Evolutionary conservation across 2,329 filamentous ascomycete genomes (phyloP), one percentile per base, ranked within the genome.

Genomic region (Penicillium psychrosexuale): DNA sequence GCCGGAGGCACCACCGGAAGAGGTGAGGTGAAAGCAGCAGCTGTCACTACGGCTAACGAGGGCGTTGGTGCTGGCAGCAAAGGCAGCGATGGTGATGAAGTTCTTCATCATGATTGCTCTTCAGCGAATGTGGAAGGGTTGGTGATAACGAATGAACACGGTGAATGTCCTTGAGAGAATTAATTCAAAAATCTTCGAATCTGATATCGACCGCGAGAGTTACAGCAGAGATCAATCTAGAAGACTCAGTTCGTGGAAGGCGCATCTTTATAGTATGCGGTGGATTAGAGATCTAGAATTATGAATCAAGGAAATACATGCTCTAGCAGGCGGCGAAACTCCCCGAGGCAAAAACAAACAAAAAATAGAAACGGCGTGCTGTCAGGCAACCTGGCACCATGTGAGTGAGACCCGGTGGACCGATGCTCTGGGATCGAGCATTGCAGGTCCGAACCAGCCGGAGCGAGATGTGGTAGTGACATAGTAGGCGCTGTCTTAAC

Each of bases 1-100:
- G 15, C 84, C 83, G 30, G 77, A 75, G 17, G 74, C 69, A 53
- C 72, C 75, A n/a, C 81, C 81, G 36, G 74, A 74, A 36, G 81
- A 78, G 5, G 72, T 76, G 34, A 86, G 65, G 55, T 77, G 73
- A 69, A 86, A 85, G 59, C 78, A 79, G 64, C 82, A 82, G 44
- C 66, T 71, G 36, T 68, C 69, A 45, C 64, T 61, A 43, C 75
- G 68, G 54, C 69, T 56, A 52, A 75, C 67, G 27, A 77, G 67
- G 44, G 77, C 78, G 60, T 78, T 76, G 51, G 75, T 71, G 40
- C 74, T 71, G 39, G 69, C 67, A 58, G 72, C 66, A 22, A 78
- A 69, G 48, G 73, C 72, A 42, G 74, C 68, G 40, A 74, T 53
- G 44, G 71, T 65, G 53, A 69, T 59, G 55, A 77, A 61, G 46